A percentile compares a stretch with the other conserved stretches of the same genome.
Conservation (phyloP, 116 monocot genomes). For the Dioscorea cayenensis region DNA sequence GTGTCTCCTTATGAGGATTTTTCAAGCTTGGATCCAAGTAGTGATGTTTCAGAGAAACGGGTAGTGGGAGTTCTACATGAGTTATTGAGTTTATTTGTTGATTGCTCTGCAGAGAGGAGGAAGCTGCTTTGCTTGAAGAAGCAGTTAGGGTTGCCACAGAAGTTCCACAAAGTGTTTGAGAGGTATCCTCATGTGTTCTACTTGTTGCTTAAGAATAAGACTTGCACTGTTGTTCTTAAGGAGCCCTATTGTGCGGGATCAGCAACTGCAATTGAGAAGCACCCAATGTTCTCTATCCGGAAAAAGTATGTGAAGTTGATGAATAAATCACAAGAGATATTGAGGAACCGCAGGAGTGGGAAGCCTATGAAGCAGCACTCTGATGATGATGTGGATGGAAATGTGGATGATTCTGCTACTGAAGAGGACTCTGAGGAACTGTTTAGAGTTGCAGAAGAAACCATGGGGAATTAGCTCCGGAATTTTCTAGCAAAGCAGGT, state of each 20-base stretch:
- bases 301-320: slow-evolving; percentile 60
- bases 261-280: slow-evolving; percentile 29
- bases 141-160: slow-evolving; percentile 60
- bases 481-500: neutral
- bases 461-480: neutral
- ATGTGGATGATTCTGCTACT: neutral
- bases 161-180: slow-evolving; percentile 62
- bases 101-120: slow-evolving; percentile 73
- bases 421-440: neutral
- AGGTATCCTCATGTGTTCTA: slow-evolving; percentile 81
- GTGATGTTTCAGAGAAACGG: slow-evolving; percentile 60
- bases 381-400: neutral
- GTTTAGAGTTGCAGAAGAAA: neutral
- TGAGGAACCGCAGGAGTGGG: slow-evolving; percentile 36
- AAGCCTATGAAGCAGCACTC: slow-evolving; percentile 16
- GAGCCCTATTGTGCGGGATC: slow-evolving; percentile 45
- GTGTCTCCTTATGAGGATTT: slow-evolving; percentile 68
- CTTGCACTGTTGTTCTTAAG: slow-evolving; percentile 83
- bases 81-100: slow-evolving; percentile 57
- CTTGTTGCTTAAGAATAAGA: slow-evolving; percentile 76
- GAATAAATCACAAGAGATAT: slow-evolving; percentile 43
- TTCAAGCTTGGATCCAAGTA: slow-evolving; percentile 23
- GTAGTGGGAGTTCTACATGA: slow-evolving; percentile 73
- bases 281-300: slow-evolving; percentile 55
- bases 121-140: slow-evolving; percentile 59